Evolutionary conservation across 225 moss, liverwort and hornwort genomes (phyloP).

Genomic region (Pseudisothecium myosuroides): DNA sequence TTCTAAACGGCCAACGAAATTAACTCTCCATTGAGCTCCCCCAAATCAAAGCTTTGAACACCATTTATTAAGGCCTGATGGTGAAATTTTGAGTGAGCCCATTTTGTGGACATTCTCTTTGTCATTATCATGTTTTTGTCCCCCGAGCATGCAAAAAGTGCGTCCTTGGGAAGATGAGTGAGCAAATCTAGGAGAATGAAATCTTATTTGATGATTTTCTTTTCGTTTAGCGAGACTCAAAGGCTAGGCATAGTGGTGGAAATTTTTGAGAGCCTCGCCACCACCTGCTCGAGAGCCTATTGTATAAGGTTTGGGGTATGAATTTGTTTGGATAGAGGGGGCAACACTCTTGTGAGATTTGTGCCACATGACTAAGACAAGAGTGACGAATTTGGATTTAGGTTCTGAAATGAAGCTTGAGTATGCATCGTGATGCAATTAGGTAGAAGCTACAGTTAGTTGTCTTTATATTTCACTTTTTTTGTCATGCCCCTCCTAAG

Average conservation of each 20-base stretch:
- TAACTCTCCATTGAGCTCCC: accelerated
- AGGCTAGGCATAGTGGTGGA: accelerated
- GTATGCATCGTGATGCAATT: neutral
- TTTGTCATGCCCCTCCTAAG: accelerated
- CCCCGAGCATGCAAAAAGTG: accelerated
- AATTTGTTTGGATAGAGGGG: accelerated
- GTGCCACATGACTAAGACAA: neutral
- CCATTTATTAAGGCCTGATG: accelerated
- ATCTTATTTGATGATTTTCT: neutral
- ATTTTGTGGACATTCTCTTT: neutral
- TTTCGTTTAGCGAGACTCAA: neutral
- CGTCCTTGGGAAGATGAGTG: neutral
- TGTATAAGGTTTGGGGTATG: accelerated
- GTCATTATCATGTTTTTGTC: neutral
- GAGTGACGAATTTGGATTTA: neutral
- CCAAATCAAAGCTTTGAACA: neutral
- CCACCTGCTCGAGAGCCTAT: too few relatives aligned
- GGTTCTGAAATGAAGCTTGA: accelerated
- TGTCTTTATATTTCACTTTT: neutral
- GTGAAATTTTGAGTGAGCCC: neutral
- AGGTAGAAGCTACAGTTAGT: neutral
- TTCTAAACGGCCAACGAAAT: neutral
- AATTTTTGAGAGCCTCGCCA: neutral
- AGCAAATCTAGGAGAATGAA: neutral
- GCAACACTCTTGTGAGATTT: neutral